Evolutionary conservation across 495 filamentous ascomycete species (phyloP), one percentile per base, ranked within the genome.

Genomic region (Tuber melanosporum): DNA sequence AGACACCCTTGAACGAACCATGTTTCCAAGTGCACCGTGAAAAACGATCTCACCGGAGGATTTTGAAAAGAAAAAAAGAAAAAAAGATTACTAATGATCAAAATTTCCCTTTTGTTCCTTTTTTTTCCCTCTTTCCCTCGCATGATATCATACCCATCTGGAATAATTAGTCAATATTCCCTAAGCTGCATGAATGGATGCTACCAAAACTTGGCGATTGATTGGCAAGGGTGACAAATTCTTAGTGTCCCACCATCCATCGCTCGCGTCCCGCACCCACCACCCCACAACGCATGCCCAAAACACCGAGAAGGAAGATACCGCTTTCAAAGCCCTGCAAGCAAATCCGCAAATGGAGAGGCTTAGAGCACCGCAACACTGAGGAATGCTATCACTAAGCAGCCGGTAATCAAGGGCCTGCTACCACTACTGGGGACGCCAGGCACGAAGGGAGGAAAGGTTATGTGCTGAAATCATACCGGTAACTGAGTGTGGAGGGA

Each of bases 171-270:
- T 73, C 73, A 76, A 76, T 57, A 74, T 47, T 72, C 76, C 39
- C 45, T 76, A 76, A 69, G 74, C 70, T 45, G 71, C 6, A 52
- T 32, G 73, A n/a, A 3, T 22, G 7, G 49, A 26, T 57, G 12
- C 32, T 44, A 57, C 41, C 36, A 36, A 52, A 7, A 9, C 57
- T 43, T 77, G 26, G 32, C 46, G 46, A 41, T 52, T 72, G 76
- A 79, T 79, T 80, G 78, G 39, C 52, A 79, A 79, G 70, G 26
- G 52, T 80, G 76, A 80, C 76, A 80, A 80, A 80, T 73, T 74
- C 44, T 39, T 43, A 45, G 71, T 47, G 62, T 49, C 57, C 44
- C 71, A 62, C 76, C 36, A 49, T 43, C 44, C 22, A 26, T 22
- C 22, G 49, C 77, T 39, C 41, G 71, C 43, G 62, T 49, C 57